Evolutionary conservation across 441 rosid species (phyloP), one percentile per base, ranked within the genome.

Genomic region (Pelargonium australe): DNA sequence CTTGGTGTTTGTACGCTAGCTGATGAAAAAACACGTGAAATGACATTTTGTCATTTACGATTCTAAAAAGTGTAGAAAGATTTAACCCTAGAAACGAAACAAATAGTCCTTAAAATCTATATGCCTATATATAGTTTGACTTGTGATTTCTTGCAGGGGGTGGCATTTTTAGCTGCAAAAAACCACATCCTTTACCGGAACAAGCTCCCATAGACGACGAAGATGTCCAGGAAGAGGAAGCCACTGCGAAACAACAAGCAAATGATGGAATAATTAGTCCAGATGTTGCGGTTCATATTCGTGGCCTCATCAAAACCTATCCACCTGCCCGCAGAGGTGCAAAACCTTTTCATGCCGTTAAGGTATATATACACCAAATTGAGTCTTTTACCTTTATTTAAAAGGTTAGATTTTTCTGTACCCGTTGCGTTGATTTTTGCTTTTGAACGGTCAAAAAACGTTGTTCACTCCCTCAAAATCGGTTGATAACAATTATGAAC

Each of bases 171-270:
- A 84, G 95, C 58, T 94, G 94, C 82, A 72, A 75, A 2, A 84
- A 89, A 66, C 85, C 91, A 51, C 78, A 78, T 62, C 92, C 96
- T 13, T 80, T 77, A 0, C 41, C 55, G 47, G 94, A 87, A 64
- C 74, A 84, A 67, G 16, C 75, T 68, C 14, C 84, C 47, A 86
- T 88, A 40, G 96, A 95, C 31, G 99, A 95, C n/a, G 84, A 84
- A 76, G 99, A 95, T 79, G 97, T 95, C 74, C 88, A 85, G 74
- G 88, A 84, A 78, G 97, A 95, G 80, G 96, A 95, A 81, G 86
- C 66, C 55, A 20, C 72, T 16, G 96, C 91, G 9, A 90, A 83
- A 77, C 73, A 76, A 40, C 89, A 90, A 69, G 72, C 75, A 74
- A 74, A 13, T 62, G 90, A 83, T 40, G 88, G 79, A 45, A 19